Base-by-base conservation (phyloP, 2,329 filamentous ascomycete genomes). In the Trichoderma aggressivum region DNA sequence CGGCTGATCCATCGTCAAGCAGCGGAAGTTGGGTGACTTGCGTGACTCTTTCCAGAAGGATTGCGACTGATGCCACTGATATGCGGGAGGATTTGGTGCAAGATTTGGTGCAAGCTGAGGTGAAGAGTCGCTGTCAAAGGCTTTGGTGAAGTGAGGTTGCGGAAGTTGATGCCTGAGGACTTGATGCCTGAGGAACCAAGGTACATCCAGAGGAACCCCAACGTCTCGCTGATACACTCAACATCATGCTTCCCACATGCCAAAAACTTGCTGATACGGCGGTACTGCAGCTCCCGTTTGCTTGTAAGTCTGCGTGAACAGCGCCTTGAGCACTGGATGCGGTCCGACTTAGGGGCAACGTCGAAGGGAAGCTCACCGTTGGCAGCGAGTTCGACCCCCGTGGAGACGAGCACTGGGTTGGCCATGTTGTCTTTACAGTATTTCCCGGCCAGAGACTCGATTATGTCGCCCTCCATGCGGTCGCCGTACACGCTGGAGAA, bases 391-490 rank as follows among this genome's bases (percentile, higher is more conserved):
- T 71, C 71, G 21, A 75, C 67, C 34, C 76, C 76, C 14, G 75
- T 70, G 10, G 64, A 53, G 72, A 80, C 79, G 0, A 77, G 61
- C 1, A 78, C 78, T 0, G 75, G 67, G 2, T 60, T 28, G 12
- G 67, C 34, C 24, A 74, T 62, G 53, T 74, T 74, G 26, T 66
- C 53, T 14, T 21, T 32, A 72, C 73, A 74, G 67, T 74, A 72
- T 12, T 47, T 16, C 0, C 34, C 59, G 7, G 18, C 18, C 12
- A 62, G 59, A 7, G 58, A n/a, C 14, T 65, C 43, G 7, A 64
- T 62, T 36, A 64, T 59, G n/a, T 65, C 55, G 34, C 63, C 34
- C 10, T 39, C 56, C 32, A n/a, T 53, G 21, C 34, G 62, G 16
- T 73, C 75, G 1, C 80, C 80, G 58, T 43, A 28, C 65, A 75